These are phyloP conservation scores for Ophiostoma angusticollis DNA, from an alignment of 2,329 filamentous ascomycete species.

Conservation along the genomic window DNA sequence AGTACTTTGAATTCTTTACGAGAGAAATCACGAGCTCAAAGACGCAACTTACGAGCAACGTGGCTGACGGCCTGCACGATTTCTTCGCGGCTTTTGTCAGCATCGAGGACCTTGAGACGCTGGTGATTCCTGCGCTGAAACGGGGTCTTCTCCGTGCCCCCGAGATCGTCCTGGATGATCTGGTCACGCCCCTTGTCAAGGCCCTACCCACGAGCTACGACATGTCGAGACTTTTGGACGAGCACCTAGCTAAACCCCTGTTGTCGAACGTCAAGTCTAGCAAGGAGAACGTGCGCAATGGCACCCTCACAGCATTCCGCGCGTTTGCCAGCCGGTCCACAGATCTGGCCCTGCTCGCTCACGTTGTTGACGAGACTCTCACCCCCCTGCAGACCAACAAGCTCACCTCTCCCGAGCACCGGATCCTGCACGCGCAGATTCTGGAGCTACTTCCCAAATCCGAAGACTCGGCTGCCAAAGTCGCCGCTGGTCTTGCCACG, in stretches of 20 bases:
- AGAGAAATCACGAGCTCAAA: conserved; percentile 77
- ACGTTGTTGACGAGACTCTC: conserved; percentile 65
- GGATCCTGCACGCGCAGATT: conserved; percentile 71
- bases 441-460: conserved; percentile 52
- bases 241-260: conserved; percentile 70
- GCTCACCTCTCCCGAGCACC: conserved; percentile 71
- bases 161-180: conserved; percentile 71
- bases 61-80: conserved; percentile 61
- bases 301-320: conserved; percentile 62
- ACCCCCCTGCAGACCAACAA: conserved; percentile 73
- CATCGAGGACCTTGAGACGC: conserved; percentile 58
- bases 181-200: conserved; percentile 59
- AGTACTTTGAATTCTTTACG: conserved; percentile 70
- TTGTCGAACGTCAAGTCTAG: conserved; percentile 87
- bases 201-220: conserved; percentile 61
- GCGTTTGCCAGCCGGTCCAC: conserved; percentile 50
- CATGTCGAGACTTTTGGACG: conserved; percentile 58
- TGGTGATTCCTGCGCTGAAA: conserved; percentile 70
- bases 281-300: conserved; percentile 63
- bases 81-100: conserved; percentile 71
- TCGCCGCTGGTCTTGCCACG: conserved; percentile 52
- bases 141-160: conserved; percentile 81
- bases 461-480: conserved; percentile 48
- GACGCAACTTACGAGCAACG: conserved; percentile 53
- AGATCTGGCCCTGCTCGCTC: conserved; percentile 45